Base-by-base conservation (phyloP, 495 filamentous ascomycete genomes). In the Lasiosphaeria ovina region DNA sequence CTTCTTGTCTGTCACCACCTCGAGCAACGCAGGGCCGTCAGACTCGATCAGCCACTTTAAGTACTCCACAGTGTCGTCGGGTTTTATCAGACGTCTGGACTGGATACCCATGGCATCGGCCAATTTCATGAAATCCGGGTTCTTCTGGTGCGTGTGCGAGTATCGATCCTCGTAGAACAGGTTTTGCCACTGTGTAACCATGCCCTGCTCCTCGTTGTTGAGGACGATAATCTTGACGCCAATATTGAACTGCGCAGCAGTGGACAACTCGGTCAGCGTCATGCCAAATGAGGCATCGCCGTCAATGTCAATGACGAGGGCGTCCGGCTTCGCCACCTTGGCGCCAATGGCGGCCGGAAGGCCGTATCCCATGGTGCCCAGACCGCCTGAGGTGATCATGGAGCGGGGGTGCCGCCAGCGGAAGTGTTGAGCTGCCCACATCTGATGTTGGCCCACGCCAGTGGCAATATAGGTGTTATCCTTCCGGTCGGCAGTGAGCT, bases 231-330 rank as follows among this genome's bases (percentile, higher is more conserved):
- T 79, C 79, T 97, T 97, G 72, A 94, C 86, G 51, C 88, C 91
- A 71, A 97, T 93, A 74, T 93, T 87, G 79, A 96, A 97, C 71
- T 97, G 91, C 14, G 85, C 82, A 24, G 90, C 91, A 0, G 93
- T 97, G n/a, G 85, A 85, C 57, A 98, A 81, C 74, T 97, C 93
- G 6, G 91, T 92, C 51, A 96, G 79, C 32, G 93, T 96, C 93
- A 98, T 98, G 76, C 86, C 86, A 78, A 97, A 96, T n/a, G 91
- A 96, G 35, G 93, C 92, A 72, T 97, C 93, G 56, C 93, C 93
- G 70, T 97, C 93, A 67, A 98, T 93, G 69, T 98, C 92, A 65
- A 96, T 87, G 58, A 97, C 93, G 51, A 95, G 81, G 45, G 86
- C 81, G 38, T 96, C 90, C 1, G 93, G 91, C 31, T 84, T 81